Conservation (phyloP, 345 rosid species). For the Brassica carinata region DNA sequence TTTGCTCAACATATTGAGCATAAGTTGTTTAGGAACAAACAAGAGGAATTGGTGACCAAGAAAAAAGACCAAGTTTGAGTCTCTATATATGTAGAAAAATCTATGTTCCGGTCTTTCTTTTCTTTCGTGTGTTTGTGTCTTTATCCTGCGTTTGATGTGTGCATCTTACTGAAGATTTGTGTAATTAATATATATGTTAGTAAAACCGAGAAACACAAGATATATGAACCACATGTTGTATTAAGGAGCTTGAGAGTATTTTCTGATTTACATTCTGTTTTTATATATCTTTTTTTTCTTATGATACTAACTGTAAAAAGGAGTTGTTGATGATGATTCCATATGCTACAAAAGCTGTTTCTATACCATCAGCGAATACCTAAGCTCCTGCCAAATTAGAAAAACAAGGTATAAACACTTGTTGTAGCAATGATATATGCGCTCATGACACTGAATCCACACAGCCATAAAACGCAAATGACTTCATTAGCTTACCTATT, state of each 20-base stretch:
- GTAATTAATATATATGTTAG: neutral
- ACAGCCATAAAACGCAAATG: neutral
- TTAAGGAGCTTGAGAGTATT: slow-evolving; percentile 28
- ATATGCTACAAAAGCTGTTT: neutral
- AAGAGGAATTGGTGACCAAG: slow-evolving; percentile 42
- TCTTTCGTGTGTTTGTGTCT: neutral
- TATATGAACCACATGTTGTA: slow-evolving; percentile 9
- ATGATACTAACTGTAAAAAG: neutral
- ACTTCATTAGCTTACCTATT: slow-evolving; percentile 46
- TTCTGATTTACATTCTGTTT: slow-evolving; percentile 26
- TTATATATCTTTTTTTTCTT: neutral
- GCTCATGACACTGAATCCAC: neutral
- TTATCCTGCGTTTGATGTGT: neutral
- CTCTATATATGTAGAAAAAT: neutral
- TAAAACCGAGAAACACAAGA: neutral
- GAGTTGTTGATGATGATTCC: slow-evolving; percentile 15
- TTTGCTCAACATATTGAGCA: slow-evolving; percentile 81
- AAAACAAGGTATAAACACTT: slow-evolving; percentile 9
- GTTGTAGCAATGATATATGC: neutral
- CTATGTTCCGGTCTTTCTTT: neutral
- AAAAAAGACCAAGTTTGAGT: slow-evolving; percentile 2
- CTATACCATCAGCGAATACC: slow-evolving; percentile 54
- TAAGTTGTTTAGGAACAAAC: slow-evolving; percentile 74
- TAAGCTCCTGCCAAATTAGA: slow-evolving; percentile 51
- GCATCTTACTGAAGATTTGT: neutral